phyloP scores from a whole-genome alignment of 1,284 basidiomycete genomes.

The Cutaneotrichosporon sp. region DNA sequence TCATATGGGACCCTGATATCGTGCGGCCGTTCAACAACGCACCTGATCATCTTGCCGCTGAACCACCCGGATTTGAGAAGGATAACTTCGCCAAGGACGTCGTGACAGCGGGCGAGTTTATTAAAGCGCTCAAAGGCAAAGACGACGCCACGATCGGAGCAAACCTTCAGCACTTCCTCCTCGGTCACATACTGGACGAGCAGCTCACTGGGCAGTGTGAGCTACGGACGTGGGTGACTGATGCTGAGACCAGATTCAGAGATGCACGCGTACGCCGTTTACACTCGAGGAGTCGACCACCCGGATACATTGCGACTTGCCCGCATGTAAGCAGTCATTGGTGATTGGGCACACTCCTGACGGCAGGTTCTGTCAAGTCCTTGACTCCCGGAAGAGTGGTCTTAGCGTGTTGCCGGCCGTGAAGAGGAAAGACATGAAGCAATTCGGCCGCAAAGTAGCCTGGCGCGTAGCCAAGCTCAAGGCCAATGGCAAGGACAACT shows the following conservation, averaged over 20 bases:
- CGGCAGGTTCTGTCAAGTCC: constrained; percentile 31
- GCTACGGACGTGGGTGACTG: not conserved
- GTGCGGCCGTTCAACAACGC: constrained; percentile 40
- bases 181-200: constrained; percentile 31
- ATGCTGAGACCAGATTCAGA: constrained; percentile 32
- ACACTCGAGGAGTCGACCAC: constrained; percentile 35
- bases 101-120: constrained; percentile 34
- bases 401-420: constrained; percentile 30
- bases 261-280: constrained; percentile 40
- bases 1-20: constrained; percentile 36
- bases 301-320: constrained; percentile 37
- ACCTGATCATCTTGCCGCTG: constrained; percentile 25
- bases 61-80: constrained; percentile 28
- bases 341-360: not conserved
- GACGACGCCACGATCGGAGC: constrained; percentile 25
- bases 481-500: constrained; percentile 13
- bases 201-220: constrained; percentile 12
- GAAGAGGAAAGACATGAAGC: constrained; percentile 20
- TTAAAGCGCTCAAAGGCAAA: constrained; percentile 22
- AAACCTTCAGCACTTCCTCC: constrained; percentile 37
- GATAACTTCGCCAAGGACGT: constrained; percentile 42
- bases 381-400: constrained; percentile 45
- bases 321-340: constrained; percentile 25
- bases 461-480: constrained; percentile 39
- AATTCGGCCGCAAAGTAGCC: constrained; percentile 24